Conservation (phyloP, 2,329 filamentous ascomycete genomes). For the Arthroderma sp. region DNA sequence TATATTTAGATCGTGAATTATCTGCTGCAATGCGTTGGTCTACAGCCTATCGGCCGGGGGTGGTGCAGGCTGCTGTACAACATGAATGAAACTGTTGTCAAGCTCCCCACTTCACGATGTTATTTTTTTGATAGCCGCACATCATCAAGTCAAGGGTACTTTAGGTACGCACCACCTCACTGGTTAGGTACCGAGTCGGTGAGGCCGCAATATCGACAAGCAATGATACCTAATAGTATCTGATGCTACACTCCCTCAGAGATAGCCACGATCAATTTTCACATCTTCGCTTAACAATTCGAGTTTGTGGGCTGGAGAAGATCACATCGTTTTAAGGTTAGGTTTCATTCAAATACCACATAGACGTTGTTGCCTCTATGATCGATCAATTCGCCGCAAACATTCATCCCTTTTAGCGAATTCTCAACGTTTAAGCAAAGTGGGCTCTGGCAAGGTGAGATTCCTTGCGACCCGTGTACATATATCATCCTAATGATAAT, state of each 20-base stretch:
- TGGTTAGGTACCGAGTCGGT: conserved; percentile 4
- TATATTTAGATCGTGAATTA: not conserved
- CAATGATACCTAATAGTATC: conserved; percentile 2
- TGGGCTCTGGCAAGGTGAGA: not conserved
- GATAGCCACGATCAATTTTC: not conserved
- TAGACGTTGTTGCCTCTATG: not conserved
- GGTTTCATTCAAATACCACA: not conserved
- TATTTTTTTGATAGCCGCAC: not conserved
- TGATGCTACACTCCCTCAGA: not conserved
- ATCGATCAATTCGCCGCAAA: not conserved
- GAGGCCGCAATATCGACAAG: conserved; percentile 1
- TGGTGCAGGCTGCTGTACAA: conserved; percentile 1
- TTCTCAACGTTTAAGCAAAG: not conserved
- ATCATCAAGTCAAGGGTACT: conserved; percentile 1
- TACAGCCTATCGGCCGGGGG: not conserved
- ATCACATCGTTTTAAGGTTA: not conserved
- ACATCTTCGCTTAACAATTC: not conserved
- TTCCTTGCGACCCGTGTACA: not conserved
- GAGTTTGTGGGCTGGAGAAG: not conserved
- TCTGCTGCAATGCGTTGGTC: not conserved
- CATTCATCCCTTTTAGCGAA: not conserved
- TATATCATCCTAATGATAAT: not conserved
- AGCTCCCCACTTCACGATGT: not conserved
- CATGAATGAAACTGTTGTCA: not conserved
- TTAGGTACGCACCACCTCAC: conserved; percentile 2